Conservation (phyloP, 2,329 filamentous ascomycete genomes). For the Sordariomycetes sp. region DNA sequence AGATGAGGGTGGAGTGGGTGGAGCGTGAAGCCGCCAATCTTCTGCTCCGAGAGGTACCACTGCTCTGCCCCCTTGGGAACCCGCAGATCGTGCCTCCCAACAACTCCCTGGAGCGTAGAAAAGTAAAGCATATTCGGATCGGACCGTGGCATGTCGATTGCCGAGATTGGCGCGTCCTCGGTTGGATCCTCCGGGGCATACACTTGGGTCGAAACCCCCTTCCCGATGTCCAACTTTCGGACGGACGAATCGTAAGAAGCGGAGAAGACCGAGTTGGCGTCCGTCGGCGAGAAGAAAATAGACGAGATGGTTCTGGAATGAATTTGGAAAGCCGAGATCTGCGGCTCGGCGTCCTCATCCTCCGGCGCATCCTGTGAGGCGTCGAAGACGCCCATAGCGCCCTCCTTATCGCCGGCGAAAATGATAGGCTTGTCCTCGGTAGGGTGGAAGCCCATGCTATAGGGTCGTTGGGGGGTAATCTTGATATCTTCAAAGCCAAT, state of each 20-base stretch:
- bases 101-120: conserved; percentile 70
- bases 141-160: conserved; percentile 64
- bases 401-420: conserved; percentile 90
- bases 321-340: conserved; percentile 82
- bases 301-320: conserved; percentile 82
- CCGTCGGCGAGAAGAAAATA: conserved; percentile 65
- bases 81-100: conserved; percentile 75
- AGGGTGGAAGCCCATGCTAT: conserved; percentile 81
- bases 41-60: conserved; percentile 77
- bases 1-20: conserved; percentile 74
- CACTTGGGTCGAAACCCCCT: conserved; percentile 68
- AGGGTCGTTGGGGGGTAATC: conserved; percentile 78
- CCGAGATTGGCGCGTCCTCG: conserved; percentile 71
- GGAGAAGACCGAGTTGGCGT: conserved; percentile 67
- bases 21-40: conserved; percentile 88
- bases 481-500: conserved; percentile 61
- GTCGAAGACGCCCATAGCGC: conserved; percentile 84
- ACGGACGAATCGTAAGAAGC: conserved; percentile 92
- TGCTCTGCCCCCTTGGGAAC: conserved; percentile 42
- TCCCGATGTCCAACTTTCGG: conserved; percentile 72
- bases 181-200: conserved; percentile 63
- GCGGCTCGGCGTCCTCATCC: conserved; percentile 61
- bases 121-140: conserved; percentile 73
- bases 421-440: conserved; percentile 76
- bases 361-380: conserved; percentile 61